Base-by-base conservation (phyloP, 2,329 filamentous ascomycete genomes). In the Grosmannia huntii region DNA sequence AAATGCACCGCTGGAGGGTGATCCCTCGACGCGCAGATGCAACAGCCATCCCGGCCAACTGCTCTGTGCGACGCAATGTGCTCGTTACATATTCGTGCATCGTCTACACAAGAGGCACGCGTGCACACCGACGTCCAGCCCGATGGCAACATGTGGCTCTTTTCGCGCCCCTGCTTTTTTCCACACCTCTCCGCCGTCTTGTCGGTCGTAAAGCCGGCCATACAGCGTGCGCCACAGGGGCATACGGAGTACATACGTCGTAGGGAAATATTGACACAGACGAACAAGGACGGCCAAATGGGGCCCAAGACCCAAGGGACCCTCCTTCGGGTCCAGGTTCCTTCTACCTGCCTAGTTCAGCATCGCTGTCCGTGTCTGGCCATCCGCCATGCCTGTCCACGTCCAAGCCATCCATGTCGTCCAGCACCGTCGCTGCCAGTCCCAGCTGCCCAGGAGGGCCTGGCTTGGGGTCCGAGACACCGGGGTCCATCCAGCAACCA, bases 261-360 rank as follows among this genome's bases (percentile, higher is more conserved):
- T n/a, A n/a, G n/a, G n/a, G 7, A 28, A 28, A 28, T 5, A 28
- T 28, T 28, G 28, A 10, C 11, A 19, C 21, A 19, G 46, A 25
- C 10, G 7, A 25, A 49, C 11, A 25, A 49, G 19, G 19, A 19
- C 41, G 16, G 41, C 41, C 41, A 19, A 31, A 51, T 51, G 49
- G 50, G 28, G 50, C 7, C 31, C 9, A 36, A 36, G n/a, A 14
- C 25, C 48, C 48, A 50, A 12, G 23, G 38, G 41, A 28, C 28
- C 27, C 27, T n/a, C 16, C n/a, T 36, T 53, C 19, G 16, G 19
- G 25, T 19, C 46, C 7, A 31, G 16, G 41, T 19, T 44, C 3
- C 36, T 6, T 23, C 27, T 46, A 56, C 57, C 57, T 59, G 57
- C 57, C 57, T 59, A 55, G 53, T 59, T 59, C 48, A 59, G 57